These are phyloP conservation scores for Cladophialophora immunda DNA, from an alignment of 2,329 filamentous ascomycete species.

Conservation along the genomic window DNA sequence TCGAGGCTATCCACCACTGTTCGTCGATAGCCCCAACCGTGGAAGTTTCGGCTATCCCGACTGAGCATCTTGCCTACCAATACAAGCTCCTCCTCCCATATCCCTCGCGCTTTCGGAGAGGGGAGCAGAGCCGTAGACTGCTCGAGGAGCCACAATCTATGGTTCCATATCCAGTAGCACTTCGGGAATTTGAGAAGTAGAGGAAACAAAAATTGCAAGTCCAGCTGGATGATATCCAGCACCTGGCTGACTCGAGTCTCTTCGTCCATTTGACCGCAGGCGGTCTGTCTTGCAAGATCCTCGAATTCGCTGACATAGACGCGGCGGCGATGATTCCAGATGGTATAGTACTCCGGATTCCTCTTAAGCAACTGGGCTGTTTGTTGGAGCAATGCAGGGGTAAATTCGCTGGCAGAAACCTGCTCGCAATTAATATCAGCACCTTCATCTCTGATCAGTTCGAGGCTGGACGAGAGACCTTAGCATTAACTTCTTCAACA, in stretches of 20 bases:
- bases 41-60: slow-evolving; percentile 89
- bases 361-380: slow-evolving; percentile 54
- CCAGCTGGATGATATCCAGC: slow-evolving; percentile 69
- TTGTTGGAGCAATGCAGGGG: slow-evolving; percentile 53
- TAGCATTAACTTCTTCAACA: slow-evolving; percentile 72
- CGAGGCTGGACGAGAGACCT: slow-evolving; percentile 56
- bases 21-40: slow-evolving; percentile 92
- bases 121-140: slow-evolving; percentile 73
- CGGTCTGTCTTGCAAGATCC: slow-evolving; percentile 34
- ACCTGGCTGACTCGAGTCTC: slow-evolving; percentile 46
- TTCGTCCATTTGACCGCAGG: slow-evolving; percentile 41
- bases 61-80: slow-evolving; percentile 88
- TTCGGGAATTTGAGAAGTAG: slow-evolving; percentile 88
- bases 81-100: slow-evolving; percentile 86
- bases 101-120: slow-evolving; percentile 61
- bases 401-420: slow-evolving; percentile 52
- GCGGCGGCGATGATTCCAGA: slow-evolving; percentile 69
- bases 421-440: slow-evolving; percentile 38
- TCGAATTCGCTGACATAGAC: slow-evolving; percentile 50
- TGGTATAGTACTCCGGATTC: slow-evolving; percentile 60
- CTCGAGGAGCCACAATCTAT: slow-evolving; percentile 83
- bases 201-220: slow-evolving; percentile 83
- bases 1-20: slow-evolving; percentile 81
- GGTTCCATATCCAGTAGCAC: slow-evolving; percentile 99
- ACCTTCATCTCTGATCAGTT: background rate